A percentile compares a stretch with the other conserved stretches of the same genome.
Conservation (phyloP, 805 yeast genomes). For the Teunomyces stri region DNA sequence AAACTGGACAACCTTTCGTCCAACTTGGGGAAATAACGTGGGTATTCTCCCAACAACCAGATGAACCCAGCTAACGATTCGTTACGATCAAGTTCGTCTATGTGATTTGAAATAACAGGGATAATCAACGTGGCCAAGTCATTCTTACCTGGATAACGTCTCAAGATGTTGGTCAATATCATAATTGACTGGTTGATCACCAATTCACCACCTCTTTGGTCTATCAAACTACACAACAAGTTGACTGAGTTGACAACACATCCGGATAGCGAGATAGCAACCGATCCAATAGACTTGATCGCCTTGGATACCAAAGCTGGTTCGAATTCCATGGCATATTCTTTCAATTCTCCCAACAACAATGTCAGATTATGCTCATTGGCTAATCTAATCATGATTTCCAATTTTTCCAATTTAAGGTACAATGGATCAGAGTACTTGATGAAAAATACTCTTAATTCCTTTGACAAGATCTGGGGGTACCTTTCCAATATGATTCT, state of each 20-base stretch:
- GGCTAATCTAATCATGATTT: slow-evolving; percentile 68
- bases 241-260: slow-evolving; percentile 59
- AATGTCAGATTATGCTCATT: slow-evolving; percentile 57
- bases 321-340: slow-evolving; percentile 84
- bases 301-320: slow-evolving; percentile 69
- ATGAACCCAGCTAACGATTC: slow-evolving; percentile 60
- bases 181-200: slow-evolving; percentile 58
- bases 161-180: slow-evolving; percentile 61
- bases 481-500: slow-evolving; percentile 85
- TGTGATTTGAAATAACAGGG: slow-evolving; percentile 51
- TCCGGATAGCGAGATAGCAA: slow-evolving; percentile 61
- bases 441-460: slow-evolving; percentile 84
- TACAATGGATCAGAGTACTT: slow-evolving; percentile 83
- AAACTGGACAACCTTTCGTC: slow-evolving; percentile 44
- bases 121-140: slow-evolving; percentile 50
- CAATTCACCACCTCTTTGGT: slow-evolving; percentile 61
- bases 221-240: slow-evolving; percentile 54
- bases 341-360: slow-evolving; percentile 68
- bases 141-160: slow-evolving; percentile 59
- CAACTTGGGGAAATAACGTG: slow-evolving; percentile 55
- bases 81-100: slow-evolving; percentile 45
- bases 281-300: slow-evolving; percentile 65
- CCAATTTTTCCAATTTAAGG: slow-evolving; percentile 73
- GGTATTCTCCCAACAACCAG: slow-evolving; percentile 73
- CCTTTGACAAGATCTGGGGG: slow-evolving; percentile 74